These are phyloP conservation scores for Lichtheimia hyalospora DNA, from an alignment of 371 early-diverging fungal genomes.

Conservation along the genomic window DNA sequence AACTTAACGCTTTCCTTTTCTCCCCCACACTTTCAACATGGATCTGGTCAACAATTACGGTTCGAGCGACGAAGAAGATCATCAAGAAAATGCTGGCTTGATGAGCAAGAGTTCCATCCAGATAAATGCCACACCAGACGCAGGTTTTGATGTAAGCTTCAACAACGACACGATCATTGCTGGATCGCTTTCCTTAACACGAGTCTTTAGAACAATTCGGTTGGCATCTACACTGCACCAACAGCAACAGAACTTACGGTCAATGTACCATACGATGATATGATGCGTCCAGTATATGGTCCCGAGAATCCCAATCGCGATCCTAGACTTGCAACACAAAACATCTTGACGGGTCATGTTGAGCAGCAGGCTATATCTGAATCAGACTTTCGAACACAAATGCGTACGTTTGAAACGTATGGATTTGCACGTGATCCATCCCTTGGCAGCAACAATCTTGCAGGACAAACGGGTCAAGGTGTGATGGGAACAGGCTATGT, in stretches of 20 bases:
- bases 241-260: conserved; percentile 70
- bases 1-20: too few species aligned
- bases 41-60: conserved; percentile 51
- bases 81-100: not conserved
- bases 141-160: conserved; percentile 65
- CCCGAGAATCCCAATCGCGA: conserved; percentile 76
- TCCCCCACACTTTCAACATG: conserved; percentile 15
- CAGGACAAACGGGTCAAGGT: conserved; percentile 57
- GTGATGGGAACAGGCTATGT: conserved; percentile 66
- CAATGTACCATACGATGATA: conserved; percentile 79
- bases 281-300: conserved; percentile 67
- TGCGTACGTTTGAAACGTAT: conserved; percentile 77
- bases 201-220: conserved; percentile 23
- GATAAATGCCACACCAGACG: conserved; percentile 75
- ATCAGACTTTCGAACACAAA: conserved; percentile 74
- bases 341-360: conserved; percentile 78
- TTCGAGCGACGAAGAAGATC: conserved; percentile 57
- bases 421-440: conserved; percentile 89
- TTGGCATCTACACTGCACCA: conserved; percentile 57
- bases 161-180: too few species aligned
- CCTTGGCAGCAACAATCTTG: conserved; percentile 35
- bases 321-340: conserved; percentile 54
- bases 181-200: too few species aligned
- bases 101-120: conserved; percentile 6
- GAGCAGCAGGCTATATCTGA: conserved; percentile 81